Evolutionary conservation across 345 rosid genomes (phyloP).

Genomic region (Aurinia saxatilis): DNA sequence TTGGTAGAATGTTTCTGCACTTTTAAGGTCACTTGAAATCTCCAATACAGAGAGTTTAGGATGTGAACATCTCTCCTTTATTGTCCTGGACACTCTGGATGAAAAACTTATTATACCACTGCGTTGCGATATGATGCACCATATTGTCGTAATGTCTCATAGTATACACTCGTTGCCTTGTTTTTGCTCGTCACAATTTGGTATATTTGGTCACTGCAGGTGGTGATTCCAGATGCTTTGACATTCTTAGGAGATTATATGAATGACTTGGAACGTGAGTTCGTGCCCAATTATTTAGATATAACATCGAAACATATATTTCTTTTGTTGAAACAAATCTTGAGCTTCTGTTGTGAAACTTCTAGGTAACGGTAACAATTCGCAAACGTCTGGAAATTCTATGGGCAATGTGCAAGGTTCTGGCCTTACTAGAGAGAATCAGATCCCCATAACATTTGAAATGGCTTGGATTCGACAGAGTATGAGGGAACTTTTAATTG

Average conservation of each 20-base stretch:
- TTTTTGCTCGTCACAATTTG: no score
- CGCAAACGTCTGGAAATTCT: no score
- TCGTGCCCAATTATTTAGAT: conserved; percentile 24
- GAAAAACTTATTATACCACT: no score
- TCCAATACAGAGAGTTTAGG: not conserved
- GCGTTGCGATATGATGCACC: no score
- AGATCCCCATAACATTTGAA: no score
- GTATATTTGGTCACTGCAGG: conserved; percentile 14
- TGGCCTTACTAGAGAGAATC: no score
- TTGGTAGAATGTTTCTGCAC: no score
- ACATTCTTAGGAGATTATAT: conserved; percentile 31
- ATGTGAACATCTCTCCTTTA: not conserved
- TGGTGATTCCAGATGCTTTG: conserved; percentile 32
- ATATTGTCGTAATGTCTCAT: no score
- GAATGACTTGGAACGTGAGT: conserved; percentile 24
- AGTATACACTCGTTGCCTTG: no score
- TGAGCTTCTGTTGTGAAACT: not conserved
- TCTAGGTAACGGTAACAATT: no score
- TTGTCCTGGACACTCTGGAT: no score
- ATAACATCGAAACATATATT: not conserved
- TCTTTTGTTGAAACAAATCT: not conserved
- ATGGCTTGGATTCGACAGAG: conserved; percentile 28
- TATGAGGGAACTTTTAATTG: conserved; percentile 29
- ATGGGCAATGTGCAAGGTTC: conserved; percentile 1
- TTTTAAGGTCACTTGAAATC: conserved; percentile 1